Percentiles rank a stretch among this genome's conserved stretches.
These are phyloP conservation scores for Malus fusca DNA, from an alignment of 306 rosid genomes.

Conservation along the genomic window DNA sequence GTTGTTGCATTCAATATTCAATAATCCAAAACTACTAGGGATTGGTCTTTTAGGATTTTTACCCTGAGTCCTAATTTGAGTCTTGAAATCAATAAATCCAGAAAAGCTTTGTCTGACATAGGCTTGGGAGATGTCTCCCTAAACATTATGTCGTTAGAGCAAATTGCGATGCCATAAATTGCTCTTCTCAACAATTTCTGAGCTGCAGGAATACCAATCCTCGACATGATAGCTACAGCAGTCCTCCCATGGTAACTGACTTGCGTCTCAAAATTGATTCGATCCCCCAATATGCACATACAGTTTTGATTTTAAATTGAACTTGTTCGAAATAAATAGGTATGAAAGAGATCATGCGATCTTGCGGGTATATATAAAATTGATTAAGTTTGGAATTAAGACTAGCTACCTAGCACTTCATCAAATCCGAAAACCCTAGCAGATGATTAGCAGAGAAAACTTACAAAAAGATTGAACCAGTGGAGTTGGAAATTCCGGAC, in stretches of 20 bases:
- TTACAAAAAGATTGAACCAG: not conserved
- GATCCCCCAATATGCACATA: not conserved
- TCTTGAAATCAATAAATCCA: not conserved
- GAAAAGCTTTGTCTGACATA: not conserved
- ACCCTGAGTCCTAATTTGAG: not conserved
- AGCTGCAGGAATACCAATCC: not conserved
- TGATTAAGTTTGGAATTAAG: not conserved
- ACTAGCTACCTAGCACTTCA: not conserved
- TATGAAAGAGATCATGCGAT: no score
- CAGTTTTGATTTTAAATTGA: no score
- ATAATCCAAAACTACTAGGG: no score
- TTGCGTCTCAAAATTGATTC: not conserved
- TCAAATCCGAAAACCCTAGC: not conserved
- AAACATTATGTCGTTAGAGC: not conserved
- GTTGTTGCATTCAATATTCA: not conserved
- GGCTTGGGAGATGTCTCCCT: not conserved
- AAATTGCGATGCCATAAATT: not conserved
- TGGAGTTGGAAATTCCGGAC: not conserved
- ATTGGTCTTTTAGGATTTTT: not conserved
- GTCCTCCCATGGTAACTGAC: not conserved
- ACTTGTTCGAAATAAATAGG: no score
- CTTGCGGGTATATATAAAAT: not conserved
- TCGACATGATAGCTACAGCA: not conserved
- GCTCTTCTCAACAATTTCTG: not conserved
- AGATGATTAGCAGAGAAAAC: not conserved